Conservation (phyloP, 306 rosid genomes). For the Cucurbita argyrosperma region DNA sequence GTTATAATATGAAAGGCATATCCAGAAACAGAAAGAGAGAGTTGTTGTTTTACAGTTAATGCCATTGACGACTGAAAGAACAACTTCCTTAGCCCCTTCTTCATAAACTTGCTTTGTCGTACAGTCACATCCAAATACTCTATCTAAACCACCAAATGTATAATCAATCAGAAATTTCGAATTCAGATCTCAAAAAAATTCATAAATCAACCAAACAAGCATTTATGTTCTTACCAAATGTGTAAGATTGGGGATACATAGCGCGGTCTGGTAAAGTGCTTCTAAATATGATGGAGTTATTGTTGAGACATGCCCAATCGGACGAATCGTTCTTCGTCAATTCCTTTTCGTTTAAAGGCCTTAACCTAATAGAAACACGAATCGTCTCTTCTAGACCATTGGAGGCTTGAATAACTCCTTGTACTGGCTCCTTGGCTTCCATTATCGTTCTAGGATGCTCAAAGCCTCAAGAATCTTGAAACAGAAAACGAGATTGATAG, state of each 20-base stretch:
- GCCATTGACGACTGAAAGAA: conserved; percentile 71
- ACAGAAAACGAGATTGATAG: background rate
- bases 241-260: conserved; percentile 25
- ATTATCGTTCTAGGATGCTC: background rate
- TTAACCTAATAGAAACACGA: conserved; percentile 58
- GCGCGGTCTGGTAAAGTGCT: conserved; percentile 28
- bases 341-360: conserved; percentile 65
- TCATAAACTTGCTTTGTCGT: conserved; percentile 58
- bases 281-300: conserved; percentile 31
- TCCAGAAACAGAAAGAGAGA: conserved; percentile 5
- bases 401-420: background rate
- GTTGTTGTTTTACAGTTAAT: conserved; percentile 55
- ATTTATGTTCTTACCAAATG: conserved; percentile 33
- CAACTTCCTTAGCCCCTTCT: conserved; percentile 68
- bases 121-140: conserved; percentile 49
- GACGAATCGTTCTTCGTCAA: conserved; percentile 25
- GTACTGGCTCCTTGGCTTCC: conserved; percentile 13
- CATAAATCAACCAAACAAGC: background rate
- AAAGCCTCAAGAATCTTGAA: background rate
- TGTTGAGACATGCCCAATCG: conserved; percentile 42
- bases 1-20: background rate
- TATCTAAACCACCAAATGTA: conserved; percentile 26
- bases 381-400: conserved; percentile 43
- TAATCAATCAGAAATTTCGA: background rate
- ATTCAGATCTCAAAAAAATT: background rate